Base-by-base conservation (phyloP, 768 basidiomycete species). In the Gelatoporia subvermispora region DNA sequence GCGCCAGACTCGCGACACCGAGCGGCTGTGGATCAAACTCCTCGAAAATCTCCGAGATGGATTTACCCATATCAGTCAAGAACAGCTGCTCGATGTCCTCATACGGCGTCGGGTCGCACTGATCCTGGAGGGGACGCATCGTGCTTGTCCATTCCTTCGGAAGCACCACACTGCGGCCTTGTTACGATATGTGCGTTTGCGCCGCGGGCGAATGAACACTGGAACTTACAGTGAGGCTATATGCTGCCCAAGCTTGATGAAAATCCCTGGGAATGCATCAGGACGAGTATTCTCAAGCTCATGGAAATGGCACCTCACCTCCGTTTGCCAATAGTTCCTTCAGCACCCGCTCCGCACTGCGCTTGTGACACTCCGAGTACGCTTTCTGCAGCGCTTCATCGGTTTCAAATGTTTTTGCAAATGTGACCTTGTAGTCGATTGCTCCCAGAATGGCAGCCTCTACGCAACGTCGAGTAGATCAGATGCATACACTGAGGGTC, bases 1-100 rank as follows among this genome's bases (percentile, higher is more conserved):
- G 96, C 4, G 96, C 96, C 34, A 97, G 68, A 59, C 92, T 95
- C 11, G 96, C 96, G 15, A 97, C 93, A 2, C 96, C 96, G 39
- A 98, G 89, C 7, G 96, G 96, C 16, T 74, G 70, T 4, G 82
- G 82, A 56, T 96, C 83, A 61, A 98, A 95, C 51, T 91, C 80
- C 11, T 81, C 79, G 59, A 98, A 97, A 25, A 93, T 65, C 17
- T 88, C 85, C 2, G 75, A 70, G 34, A 96, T 77, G 0, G 81
- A 72, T 35, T 67, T 63, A 7, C 88, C 91, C 65, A 93, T 85
- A 63, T 98, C 96, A 8, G 75, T 70, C 16, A 83, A 56, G 65
- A 98, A 86, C 58, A 98, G 77, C 1, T 66, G 68, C 54, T 93
- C 80, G 10, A 97, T 65, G 49, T 84, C 85, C 56, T 85, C 77